Evolutionary conservation across 257 asterid genomes (phyloP), one percentile per base, ranked within the genome.

Genomic region (Marsdenia floribunda): DNA sequence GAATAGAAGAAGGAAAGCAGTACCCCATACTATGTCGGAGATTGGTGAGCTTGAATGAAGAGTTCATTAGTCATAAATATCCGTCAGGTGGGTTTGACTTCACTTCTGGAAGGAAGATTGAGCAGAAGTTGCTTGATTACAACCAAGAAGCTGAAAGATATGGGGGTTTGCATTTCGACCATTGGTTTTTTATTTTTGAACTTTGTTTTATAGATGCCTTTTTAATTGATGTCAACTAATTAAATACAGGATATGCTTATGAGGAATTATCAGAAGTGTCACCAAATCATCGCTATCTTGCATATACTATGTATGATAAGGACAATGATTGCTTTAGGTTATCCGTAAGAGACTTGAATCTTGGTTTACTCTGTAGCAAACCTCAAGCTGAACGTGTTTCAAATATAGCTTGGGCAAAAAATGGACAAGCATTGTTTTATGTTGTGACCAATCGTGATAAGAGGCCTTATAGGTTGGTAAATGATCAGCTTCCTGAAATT

Each of bases 1-100:
- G 98, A 55, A 92, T 87, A 42, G 98, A 95, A 85, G 99, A 92
- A 84, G 99, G 98, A 46, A 94, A 92, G 84, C 97, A 89, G 61
- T 92, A 89, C 81, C 88, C 93, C 0, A 90, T 92, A 55, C 75
- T 95, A 63, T 95, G 99, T 79, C 81, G 99, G 76, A 90, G 99
- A 85, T 84, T 95, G 80, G 96, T 90, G 33, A 88, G 88, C 81
- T 83, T 87, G 75, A 77, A 95, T 70, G 96, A 90, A 80, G 96
- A 90, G 88, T 92, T 95, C 55, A 85, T 92, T 78, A 87, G 97
- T 38, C 80, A 89, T 77, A 90, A 82, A 82, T 94, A 97, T 80
- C 96, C 99, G 3, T 86, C 99, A 44, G 92, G 96, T 74, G 97
- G 97, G 65, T 94, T 94, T 77, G 98, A 95, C 88, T 95, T 89